Base-by-base conservation (phyloP, 768 basidiomycete genomes). In the Pleurotus pulmonarius region DNA sequence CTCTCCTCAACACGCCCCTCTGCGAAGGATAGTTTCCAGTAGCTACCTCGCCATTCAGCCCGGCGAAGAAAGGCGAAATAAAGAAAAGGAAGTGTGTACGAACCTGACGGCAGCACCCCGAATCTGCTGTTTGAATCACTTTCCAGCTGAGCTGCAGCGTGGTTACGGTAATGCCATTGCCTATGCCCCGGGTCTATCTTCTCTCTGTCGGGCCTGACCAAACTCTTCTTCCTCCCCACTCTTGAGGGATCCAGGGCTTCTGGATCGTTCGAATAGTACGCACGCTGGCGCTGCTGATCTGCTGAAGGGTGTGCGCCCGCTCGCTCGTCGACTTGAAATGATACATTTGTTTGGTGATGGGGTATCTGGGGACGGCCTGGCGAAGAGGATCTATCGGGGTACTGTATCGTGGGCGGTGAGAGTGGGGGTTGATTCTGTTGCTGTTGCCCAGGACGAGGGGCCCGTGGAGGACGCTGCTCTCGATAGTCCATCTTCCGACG, bases 111-210 rank as follows among this genome's bases (percentile, higher is more conserved):
- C 68, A 85, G 76, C 11, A 94, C 81, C 47, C 85, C 91, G 5
- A 91, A 77, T 46, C 79, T 65, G 40, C 80, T 79, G 34, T 74
- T 74, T n/a, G 83, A 79, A 64, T 90, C 85, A 56, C 87, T 77
- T 70, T 87, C 84, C 66, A 90, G 74, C 67, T 86, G 83, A 20
- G 88, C 88, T 16, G 92, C 92, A 15, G 51, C 51, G 71, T 91
- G 94, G 56, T 80, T 85, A 54, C 92, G 85, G 73, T 98, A 98
- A 72, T 98, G 90, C 87, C 88, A 98, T 64, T 94, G 87, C 49
- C 94, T 83, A 76, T 98, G 94, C 41, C 86, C 85, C 8, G 94
- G 94, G 65, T 98, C 94, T 63, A 98, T 92, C 78, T 95, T 93
- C 76, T 97, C 95, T 56, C 96, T 78, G 71, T 99, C 96, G 4